These are phyloP conservation scores for Sarocladiaceae sp. DNA, from an alignment of 2,329 filamentous ascomycete genomes.

Conservation along the genomic window DNA sequence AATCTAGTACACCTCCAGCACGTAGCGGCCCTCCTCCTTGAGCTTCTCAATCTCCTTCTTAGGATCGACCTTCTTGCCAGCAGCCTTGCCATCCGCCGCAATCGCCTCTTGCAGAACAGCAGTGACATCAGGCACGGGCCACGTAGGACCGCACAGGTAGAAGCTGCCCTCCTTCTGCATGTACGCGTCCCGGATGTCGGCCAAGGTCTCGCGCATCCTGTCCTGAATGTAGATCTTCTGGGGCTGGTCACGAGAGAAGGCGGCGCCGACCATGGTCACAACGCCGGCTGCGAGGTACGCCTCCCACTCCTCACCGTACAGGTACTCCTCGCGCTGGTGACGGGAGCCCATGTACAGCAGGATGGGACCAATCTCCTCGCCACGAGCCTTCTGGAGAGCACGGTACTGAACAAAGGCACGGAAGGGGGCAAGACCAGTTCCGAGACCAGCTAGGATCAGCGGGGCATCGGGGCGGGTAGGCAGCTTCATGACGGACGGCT, in stretches of 20 bases:
- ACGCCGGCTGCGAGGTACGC: conserved; percentile 93
- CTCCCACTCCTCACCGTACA: conserved; percentile 99
- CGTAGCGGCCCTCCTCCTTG: conserved; percentile 92
- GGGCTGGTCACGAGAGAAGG: conserved; percentile 93
- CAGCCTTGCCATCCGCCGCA: conserved; percentile 61
- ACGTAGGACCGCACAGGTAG: conserved; percentile 96
- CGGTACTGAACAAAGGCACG: conserved; percentile 97
- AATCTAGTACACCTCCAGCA: conserved; percentile 86
- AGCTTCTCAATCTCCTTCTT: conserved; percentile 92
- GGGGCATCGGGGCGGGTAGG: conserved; percentile 80
- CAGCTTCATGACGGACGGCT: conserved; percentile 99
- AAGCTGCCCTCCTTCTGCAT: conserved; percentile 84
- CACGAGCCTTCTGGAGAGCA: conserved; percentile 95
- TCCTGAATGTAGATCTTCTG: conserved; percentile 99
- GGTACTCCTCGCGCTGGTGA: conserved; percentile 96
- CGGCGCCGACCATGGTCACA: conserved; percentile 86
- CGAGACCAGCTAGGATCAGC: conserved; percentile 98
- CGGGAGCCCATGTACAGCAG: conserved; percentile 95
- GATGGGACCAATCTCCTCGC: conserved; percentile 88
- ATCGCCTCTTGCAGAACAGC: conserved; percentile 92
- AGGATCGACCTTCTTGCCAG: conserved; percentile 74
- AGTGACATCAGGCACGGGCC: conserved; percentile 96
- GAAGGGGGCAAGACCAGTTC: conserved; percentile 97
- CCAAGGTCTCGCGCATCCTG: conserved; percentile 83
- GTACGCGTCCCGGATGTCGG: conserved; percentile 79